These are phyloP conservation scores for Eustoma russellianum DNA, from an alignment of 257 asterid species.

Conservation along the genomic window DNA sequence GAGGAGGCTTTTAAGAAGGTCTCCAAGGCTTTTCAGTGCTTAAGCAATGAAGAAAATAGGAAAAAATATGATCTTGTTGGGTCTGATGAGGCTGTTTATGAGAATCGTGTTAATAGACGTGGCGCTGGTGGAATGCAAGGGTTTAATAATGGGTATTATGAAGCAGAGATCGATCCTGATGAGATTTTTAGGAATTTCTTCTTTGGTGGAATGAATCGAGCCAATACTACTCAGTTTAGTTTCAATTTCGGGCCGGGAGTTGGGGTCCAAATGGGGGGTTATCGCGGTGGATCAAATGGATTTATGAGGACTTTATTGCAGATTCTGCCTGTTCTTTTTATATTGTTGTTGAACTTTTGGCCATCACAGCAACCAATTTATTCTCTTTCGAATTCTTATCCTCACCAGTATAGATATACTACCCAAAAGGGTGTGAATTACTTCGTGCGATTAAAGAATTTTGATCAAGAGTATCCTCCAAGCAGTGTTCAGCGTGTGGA, in stretches of 20 bases:
- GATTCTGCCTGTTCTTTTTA: constrained; percentile 60
- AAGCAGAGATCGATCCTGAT: constrained; percentile 68
- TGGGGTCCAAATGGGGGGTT: constrained; percentile 64
- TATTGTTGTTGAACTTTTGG: constrained; percentile 68
- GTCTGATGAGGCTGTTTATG: constrained; percentile 62
- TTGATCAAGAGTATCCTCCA: constrained; percentile 67
- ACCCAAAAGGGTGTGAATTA: constrained; percentile 74
- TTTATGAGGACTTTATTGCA: constrained; percentile 46
- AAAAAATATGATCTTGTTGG: constrained; percentile 62
- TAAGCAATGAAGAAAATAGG: constrained; percentile 71
- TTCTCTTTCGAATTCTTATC: constrained; percentile 47
- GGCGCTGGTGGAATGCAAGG: constrained; percentile 56
- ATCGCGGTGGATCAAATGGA: constrained; percentile 54
- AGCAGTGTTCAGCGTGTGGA: constrained; percentile 42
- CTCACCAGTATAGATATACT: constrained; percentile 38
- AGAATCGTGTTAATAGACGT: constrained; percentile 35
- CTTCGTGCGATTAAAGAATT: constrained; percentile 56
- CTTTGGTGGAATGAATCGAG: constrained; percentile 79
- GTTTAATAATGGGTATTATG: constrained; percentile 63
- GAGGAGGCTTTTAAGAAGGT: constrained; percentile 97
- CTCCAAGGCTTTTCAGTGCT: constrained; percentile 87
- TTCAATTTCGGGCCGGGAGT: constrained; percentile 77
- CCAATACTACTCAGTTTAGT: constrained; percentile 49
- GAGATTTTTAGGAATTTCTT: constrained; percentile 95
- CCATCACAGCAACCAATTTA: constrained; percentile 80